A percentile compares a stretch with the other conserved stretches of the same genome.
Evolutionary conservation across 2,329 filamentous ascomycete genomes (phyloP).

Genomic region (Hypocreales sp.): DNA sequence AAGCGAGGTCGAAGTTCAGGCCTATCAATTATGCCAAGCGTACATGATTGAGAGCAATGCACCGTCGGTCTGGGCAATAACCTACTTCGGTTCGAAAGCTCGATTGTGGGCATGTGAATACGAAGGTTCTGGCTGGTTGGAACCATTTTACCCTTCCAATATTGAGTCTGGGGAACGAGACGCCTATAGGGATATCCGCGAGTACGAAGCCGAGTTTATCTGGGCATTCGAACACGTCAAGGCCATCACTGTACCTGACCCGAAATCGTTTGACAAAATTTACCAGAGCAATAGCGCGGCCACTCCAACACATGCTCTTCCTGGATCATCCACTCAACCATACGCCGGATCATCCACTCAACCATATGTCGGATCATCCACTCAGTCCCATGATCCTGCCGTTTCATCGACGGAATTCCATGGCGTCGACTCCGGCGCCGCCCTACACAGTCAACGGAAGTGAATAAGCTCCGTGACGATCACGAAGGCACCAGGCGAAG

Average conservation of each 20-base stretch:
- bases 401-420: not conserved
- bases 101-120: conserved; percentile 1
- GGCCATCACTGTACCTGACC: not conserved
- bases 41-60: not conserved
- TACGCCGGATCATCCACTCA: not conserved
- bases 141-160: conserved; percentile 1
- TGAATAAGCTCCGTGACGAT: not conserved
- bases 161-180: not conserved
- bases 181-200: not conserved
- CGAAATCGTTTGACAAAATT: not conserved
- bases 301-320: not conserved
- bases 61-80: conserved; percentile 1
- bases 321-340: not conserved
- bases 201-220: not conserved
- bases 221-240: conserved; percentile 1
- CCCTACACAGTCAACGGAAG: not conserved
- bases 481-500: not conserved
- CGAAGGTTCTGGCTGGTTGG: not conserved
- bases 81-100: not conserved
- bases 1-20: not conserved
- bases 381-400: no score
- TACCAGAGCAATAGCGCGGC: not conserved
- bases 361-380: no score
- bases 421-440: not conserved
- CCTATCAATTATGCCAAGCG: conserved; percentile 1